Conservation (phyloP, 140 eudicot genomes). For the Artemisia princeps region DNA sequence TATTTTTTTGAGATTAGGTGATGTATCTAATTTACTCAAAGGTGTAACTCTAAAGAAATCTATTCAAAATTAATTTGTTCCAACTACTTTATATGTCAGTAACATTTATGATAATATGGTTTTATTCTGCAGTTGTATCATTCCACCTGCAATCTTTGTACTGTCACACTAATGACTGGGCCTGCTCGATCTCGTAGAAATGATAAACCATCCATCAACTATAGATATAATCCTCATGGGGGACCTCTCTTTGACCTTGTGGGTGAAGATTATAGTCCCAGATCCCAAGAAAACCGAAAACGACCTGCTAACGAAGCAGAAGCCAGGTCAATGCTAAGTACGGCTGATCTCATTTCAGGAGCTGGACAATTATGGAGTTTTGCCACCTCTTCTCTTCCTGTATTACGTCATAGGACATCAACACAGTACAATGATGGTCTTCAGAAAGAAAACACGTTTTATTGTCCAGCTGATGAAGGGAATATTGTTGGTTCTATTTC, state of each 20-base stretch:
- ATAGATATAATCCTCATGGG: conserved; percentile 40
- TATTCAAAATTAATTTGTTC: conserved; percentile 1
- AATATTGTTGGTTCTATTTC: conserved; percentile 31
- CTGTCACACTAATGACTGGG: conserved; percentile 39
- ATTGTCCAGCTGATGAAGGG: conserved; percentile 35
- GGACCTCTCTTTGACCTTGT: conserved; percentile 44
- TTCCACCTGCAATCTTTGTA: conserved; percentile 23
- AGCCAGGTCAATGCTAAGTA: conserved; percentile 42
- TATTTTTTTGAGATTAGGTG: no score
- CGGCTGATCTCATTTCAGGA: conserved; percentile 62
- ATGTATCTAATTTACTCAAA: neutral
- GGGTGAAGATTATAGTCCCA: conserved; percentile 32
- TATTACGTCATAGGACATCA: conserved; percentile 34
- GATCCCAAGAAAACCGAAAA: conserved; percentile 28
- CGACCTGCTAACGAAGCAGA: conserved; percentile 30
- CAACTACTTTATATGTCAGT: neutral
- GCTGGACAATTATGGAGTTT: conserved; percentile 55
- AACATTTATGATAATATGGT: conserved; percentile 7
- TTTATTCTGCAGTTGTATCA: conserved; percentile 41
- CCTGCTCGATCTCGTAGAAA: conserved; percentile 31
- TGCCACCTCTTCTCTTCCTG: conserved; percentile 59
- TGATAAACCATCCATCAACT: conserved; percentile 47
- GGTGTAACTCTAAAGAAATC: neutral
- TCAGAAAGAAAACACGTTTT: conserved; percentile 26
- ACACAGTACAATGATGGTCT: conserved; percentile 25